Conservation (phyloP, 1,139 yeast genomes). For the Candida tunisiensis region DNA sequence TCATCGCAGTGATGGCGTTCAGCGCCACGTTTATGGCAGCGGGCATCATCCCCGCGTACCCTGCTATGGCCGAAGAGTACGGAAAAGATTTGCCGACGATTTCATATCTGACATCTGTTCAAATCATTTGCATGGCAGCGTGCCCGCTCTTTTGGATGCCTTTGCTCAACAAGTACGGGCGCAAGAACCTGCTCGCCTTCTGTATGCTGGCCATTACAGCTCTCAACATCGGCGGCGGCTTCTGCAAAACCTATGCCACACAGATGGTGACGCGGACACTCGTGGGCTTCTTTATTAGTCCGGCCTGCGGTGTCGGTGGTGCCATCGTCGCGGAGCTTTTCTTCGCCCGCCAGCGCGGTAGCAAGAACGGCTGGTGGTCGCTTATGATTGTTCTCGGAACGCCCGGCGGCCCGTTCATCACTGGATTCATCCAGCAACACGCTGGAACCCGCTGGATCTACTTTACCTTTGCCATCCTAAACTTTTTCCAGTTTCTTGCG, state of each 20-base stretch:
- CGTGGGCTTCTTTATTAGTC: conserved; percentile 6
- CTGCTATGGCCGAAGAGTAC: conserved; percentile 6
- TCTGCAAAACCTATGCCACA: conserved; percentile 7
- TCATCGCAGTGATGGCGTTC: too few relatives aligned
- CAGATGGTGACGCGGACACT: conserved; percentile 7
- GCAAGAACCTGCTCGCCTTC: conserved; percentile 6
- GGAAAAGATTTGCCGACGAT: conserved; percentile 5
- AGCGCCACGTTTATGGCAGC: conserved; percentile 8
- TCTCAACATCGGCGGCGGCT: conserved; percentile 8
- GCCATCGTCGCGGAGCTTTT: conserved; percentile 8
- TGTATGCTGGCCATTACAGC: conserved; percentile 4
- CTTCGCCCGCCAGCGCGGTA: conserved; percentile 7
- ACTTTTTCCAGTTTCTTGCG: conserved; percentile 3
- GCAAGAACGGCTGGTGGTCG: conserved; percentile 9
- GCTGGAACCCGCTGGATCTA: conserved; percentile 6
- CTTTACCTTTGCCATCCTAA: conserved; percentile 5
- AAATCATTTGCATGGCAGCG: conserved; percentile 6
- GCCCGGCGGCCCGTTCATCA: conserved; percentile 8
- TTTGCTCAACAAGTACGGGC: conserved; percentile 6
- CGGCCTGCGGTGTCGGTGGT: conserved; percentile 6
- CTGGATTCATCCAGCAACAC: conserved; percentile 8
- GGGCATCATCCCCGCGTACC: conserved; percentile 8
- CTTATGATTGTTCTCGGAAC: conserved; percentile 7
- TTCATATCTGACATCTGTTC: conserved; percentile 7
- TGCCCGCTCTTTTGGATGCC: conserved; percentile 8